A percentile compares a stretch with the other conserved stretches of the same genome.
Evolutionary conservation across 148 eudicot species (phyloP).

Genomic region (Hydrangea macrophylla): DNA sequence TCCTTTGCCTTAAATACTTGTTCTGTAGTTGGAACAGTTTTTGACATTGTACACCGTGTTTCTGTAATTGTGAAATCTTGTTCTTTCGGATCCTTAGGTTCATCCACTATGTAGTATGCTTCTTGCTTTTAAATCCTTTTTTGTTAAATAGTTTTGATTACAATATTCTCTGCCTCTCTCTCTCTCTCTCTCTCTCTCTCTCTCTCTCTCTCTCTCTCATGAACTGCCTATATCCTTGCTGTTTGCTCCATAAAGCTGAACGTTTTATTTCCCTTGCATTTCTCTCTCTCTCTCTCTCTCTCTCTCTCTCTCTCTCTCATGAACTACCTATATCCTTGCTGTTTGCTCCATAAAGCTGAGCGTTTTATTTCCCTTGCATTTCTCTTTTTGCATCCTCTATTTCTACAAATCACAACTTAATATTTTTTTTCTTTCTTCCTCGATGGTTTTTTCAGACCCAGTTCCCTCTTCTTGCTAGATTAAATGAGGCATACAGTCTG

Average conservation of each 20-base stretch:
- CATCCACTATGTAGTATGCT: no score
- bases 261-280: neutral
- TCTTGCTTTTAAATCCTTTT: no score
- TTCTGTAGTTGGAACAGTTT: no score
- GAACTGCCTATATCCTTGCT: neutral
- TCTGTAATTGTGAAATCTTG: no score
- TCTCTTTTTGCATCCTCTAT: neutral
- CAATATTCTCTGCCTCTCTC: no score
- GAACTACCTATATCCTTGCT: neutral
- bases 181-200: no score
- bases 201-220: no score
- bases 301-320: no score
- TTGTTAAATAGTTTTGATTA: neutral
- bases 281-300: neutral
- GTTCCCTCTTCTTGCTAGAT: conserved; percentile 56
- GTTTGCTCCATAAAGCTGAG: neutral
- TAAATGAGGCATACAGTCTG: conserved; percentile 56
- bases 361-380: neutral
- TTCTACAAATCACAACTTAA: neutral
- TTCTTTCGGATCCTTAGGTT: no score
- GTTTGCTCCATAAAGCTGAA: neutral
- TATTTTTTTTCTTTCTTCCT: neutral
- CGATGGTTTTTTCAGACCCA: conserved; percentile 43
- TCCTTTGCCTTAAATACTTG: no score
- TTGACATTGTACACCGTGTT: no score